A percentile compares a stretch with the other conserved stretches of the same genome.
These are phyloP conservation scores for Parasitella parasitica DNA, from an alignment of 371 early-diverging fungal genomes.

Conservation along the genomic window DNA sequence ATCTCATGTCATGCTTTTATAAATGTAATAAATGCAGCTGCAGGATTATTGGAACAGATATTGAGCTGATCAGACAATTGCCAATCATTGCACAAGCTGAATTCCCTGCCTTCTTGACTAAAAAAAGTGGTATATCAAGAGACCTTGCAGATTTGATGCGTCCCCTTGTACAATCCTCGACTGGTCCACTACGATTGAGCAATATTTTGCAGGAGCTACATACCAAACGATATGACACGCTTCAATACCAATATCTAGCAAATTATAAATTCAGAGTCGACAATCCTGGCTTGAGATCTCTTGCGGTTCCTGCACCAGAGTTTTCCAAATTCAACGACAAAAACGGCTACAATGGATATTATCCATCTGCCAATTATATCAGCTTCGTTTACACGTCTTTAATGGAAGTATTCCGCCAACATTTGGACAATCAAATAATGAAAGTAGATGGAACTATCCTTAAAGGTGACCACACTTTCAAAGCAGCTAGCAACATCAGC, in stretches of 20 bases:
- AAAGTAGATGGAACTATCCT: too few species aligned
- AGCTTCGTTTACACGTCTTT: neutral
- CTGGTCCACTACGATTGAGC: slow-evolving; percentile 10
- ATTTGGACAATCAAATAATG: too few species aligned
- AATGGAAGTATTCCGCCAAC: neutral
- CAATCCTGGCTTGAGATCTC: neutral
- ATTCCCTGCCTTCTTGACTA: slow-evolving; percentile 21
- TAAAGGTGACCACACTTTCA: neutral
- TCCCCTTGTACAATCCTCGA: slow-evolving; percentile 8
- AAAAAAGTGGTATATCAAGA: slow-evolving; percentile 21
- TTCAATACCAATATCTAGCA: neutral
- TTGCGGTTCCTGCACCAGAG: neutral
- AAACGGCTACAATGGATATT: neutral
- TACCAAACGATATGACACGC: neutral
- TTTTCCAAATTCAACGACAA: neutral
- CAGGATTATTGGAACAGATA: neutral
- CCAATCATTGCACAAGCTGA: slow-evolving; percentile 10
- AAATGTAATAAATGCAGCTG: too few species aligned
- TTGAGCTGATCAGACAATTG: slow-evolving; percentile 5
- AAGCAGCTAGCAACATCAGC: neutral
- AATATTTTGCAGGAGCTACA: slow-evolving; percentile 17
- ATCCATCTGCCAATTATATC: neutral
- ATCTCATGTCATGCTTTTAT: too few species aligned
- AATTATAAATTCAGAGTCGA: neutral
- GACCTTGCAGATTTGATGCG: slow-evolving; percentile 7